phyloP scores from a whole-genome alignment of 495 filamentous ascomycete genomes.

The Talaromyces stipitatus region DNA sequence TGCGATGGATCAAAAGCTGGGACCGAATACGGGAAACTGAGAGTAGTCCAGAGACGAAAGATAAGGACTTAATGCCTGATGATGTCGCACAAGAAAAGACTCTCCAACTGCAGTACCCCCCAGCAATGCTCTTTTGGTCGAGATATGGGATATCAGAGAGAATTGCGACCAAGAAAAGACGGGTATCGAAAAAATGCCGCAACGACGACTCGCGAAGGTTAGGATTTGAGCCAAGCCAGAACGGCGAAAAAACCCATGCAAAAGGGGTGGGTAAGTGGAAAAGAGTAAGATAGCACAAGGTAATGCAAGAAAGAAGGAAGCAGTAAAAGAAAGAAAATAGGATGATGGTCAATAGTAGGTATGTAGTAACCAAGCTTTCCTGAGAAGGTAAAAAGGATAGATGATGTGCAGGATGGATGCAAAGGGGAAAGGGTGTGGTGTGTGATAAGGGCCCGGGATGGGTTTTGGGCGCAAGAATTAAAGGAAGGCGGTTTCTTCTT shows the following conservation, averaged over 20 bases:
- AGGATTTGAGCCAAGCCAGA: background rate
- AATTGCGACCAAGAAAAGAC: background rate
- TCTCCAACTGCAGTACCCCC: background rate
- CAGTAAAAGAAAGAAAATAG: background rate
- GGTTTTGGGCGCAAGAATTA: background rate
- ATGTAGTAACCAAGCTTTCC: background rate
- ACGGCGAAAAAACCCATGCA: background rate
- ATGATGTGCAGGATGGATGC: background rate
- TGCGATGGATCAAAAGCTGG: background rate
- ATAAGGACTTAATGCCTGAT: background rate
- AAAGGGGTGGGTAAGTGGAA: background rate
- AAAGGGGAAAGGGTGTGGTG: background rate
- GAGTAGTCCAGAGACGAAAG: background rate
- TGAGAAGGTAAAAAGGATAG: background rate
- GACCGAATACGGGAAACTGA: background rate
- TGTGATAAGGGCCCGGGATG: background rate
- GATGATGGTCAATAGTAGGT: background rate
- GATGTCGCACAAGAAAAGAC: background rate
- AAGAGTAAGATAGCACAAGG: background rate
- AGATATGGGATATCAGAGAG: background rate
- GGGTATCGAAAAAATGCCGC: background rate
- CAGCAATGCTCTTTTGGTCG: background rate
- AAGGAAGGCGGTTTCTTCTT: background rate
- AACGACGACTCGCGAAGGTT: background rate
- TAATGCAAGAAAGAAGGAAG: background rate